These are phyloP conservation scores for Cyclostephanos invisitatus DNA, from an alignment of 108 stramenopile genomes.

Conservation along the genomic window DNA sequence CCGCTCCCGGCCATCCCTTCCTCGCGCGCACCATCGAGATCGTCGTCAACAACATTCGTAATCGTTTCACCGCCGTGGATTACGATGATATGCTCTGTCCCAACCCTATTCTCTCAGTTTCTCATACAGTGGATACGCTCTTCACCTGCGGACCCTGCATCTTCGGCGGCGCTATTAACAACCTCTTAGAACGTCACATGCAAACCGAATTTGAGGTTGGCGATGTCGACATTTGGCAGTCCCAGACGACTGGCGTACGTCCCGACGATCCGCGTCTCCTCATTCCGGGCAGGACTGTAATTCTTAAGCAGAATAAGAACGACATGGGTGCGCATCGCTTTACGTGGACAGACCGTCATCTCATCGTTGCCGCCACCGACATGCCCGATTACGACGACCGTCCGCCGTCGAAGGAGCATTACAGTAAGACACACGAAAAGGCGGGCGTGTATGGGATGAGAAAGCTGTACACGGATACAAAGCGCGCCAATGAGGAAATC, in stretches of 20 bases:
- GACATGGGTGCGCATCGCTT: slow-evolving; percentile 91
- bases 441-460: slow-evolving; percentile 57
- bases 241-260: slow-evolving; percentile 32
- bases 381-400: slow-evolving; percentile 86
- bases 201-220: slow-evolving; percentile 74
- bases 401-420: slow-evolving; percentile 46
- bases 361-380: slow-evolving; percentile 88
- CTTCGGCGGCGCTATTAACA: slow-evolving; percentile 72
- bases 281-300: slow-evolving; percentile 73
- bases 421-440: slow-evolving; percentile 50
- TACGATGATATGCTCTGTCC: slow-evolving; percentile 74
- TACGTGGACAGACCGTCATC: slow-evolving; percentile 74
- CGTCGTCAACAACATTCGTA: slow-evolving; percentile 85
- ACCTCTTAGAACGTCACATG: slow-evolving; percentile 70
- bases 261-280: slow-evolving; percentile 40
- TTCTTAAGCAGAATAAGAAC: slow-evolving; percentile 81
- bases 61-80: slow-evolving; percentile 79
- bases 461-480: slow-evolving; percentile 50
- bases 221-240: slow-evolving; percentile 61
- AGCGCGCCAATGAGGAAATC: slow-evolving; percentile 60
- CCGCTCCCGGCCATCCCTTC: slow-evolving; percentile 84
- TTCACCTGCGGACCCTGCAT: slow-evolving; percentile 85
- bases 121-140: slow-evolving; percentile 76
- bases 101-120: slow-evolving; percentile 63
- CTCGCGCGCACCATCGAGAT: slow-evolving; percentile 77